Evolutionary conservation across 352 stramenopile species (phyloP), one percentile per base, ranked within the genome.

Genomic region (Pythium aristosporum): DNA sequence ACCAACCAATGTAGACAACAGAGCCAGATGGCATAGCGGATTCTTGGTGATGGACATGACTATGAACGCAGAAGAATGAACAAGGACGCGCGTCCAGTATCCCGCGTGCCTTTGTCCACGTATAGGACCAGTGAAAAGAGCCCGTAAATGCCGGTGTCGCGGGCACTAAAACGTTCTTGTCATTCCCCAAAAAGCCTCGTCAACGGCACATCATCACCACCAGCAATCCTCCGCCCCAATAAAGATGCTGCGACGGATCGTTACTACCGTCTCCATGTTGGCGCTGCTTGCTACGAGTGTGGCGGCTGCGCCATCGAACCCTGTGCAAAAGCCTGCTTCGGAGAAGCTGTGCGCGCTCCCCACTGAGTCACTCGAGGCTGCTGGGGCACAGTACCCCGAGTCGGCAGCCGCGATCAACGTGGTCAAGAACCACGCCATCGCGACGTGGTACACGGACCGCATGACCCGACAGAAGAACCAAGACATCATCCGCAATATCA

Each of bases 391-490:
- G 39, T 81, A 81, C 60, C 67, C 76, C 18, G 75, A 75, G 9
- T 73, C 67, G 6, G 63, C 64, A 15, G 79, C 72, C 46, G 82
- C 82, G 23, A 66, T 92, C 21, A 51, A 79, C 10, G 73, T 73
- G n/a, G 57, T 91, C 16, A 74, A 85, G 51, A 80, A 78, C 46
- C 68, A 85, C 52, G 68, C 74, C 23, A 75, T 90, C 49, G 77
- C 83, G 11, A 88, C 81, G 13, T 90, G 80, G 83, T 90, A 90
- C 63, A 80, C 76, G 18, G 81, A 92, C 60, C 74, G 75, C 43
- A 55, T 63, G 20, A 39, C 54, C 12, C 67, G 71, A n/a, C 71
- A 72, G 51, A 61, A 76, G 51, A 80, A 84, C 58, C 66, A 64
- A 13, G 46, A 73, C 18, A 81, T 61, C 5, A 25, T 58, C 25